Conservation (phyloP, 306 rosid genomes). For the Malus orientalis region DNA sequence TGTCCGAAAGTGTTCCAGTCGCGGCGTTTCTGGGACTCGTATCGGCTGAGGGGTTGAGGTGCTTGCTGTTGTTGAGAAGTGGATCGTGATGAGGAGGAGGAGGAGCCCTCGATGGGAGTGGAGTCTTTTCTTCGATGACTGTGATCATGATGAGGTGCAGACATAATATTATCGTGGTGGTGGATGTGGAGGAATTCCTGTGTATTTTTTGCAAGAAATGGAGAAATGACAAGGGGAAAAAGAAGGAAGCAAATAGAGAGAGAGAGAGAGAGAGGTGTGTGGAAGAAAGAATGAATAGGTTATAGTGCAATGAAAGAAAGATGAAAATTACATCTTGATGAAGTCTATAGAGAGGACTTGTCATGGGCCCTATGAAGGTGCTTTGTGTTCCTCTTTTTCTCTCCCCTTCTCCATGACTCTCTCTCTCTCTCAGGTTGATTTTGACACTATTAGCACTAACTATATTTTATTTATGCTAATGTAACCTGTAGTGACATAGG, state of each 20-base stretch:
- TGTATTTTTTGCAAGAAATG: slow-evolving; percentile 15
- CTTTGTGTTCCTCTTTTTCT: slow-evolving; percentile 43
- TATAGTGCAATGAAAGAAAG: slow-evolving; percentile 57
- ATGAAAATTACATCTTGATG: slow-evolving; percentile 56
- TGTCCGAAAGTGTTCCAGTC: slow-evolving; percentile 94
- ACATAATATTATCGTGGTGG: slow-evolving; percentile 27
- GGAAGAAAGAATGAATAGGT: slow-evolving; percentile 26
- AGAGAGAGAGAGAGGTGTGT: not conserved
- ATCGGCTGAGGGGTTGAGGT: slow-evolving; percentile 48
- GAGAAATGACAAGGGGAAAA: not conserved
- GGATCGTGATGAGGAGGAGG: slow-evolving; percentile 17
- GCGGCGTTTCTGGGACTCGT: slow-evolving; percentile 77
- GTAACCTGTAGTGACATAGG: not conserved
- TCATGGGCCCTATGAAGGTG: slow-evolving; percentile 61
- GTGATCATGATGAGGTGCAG: slow-evolving; percentile 8
- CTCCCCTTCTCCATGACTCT: not conserved
- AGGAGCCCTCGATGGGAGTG: slow-evolving; percentile 32
- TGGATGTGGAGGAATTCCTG: slow-evolving; percentile 12
- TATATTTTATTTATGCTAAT: slow-evolving; percentile 1
- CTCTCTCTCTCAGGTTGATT: not conserved
- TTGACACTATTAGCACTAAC: slow-evolving; percentile 24
- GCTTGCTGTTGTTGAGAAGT: slow-evolving; percentile 15
- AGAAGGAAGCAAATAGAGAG: not conserved
- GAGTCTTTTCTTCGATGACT: slow-evolving; percentile 21
- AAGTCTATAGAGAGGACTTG: slow-evolving; percentile 69